Base-by-base conservation (phyloP, 2,329 filamentous ascomycete species). In the Talaromyces rugulosus region DNA sequence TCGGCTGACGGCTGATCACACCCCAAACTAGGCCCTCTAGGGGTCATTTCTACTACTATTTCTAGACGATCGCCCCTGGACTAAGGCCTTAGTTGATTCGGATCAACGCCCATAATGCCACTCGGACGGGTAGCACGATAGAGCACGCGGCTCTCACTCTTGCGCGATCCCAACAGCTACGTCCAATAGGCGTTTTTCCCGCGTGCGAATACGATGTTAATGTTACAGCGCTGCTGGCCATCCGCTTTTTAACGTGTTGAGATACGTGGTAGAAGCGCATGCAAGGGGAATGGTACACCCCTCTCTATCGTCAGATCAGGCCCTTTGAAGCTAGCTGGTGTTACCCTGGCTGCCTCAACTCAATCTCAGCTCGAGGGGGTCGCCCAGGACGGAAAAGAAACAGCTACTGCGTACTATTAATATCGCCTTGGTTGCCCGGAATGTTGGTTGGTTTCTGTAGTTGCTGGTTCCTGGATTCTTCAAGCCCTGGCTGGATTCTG, bases 211-310 rank as follows among this genome's bases (percentile, higher is more conserved):
- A 30, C 50, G 50, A 53, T 53, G 50, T 30, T 53, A 27, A 33
- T 53, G 54, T 36, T 58, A 62, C 62, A 62, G 59, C 59, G 62
- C 62, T 23, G 44, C 44, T 47, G 42, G 42, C 42, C 42, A 47
- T 47, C 18, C 18, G 5, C 16, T 47, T 47, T 47, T 47, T 7
- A 27, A 47, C 7, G 23, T 27, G 8, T 47, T 27, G 18, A 18
- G 44, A 47, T 47, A 27, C 11, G n/a, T 47, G n/a, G 44, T 47
- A 27, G 11, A 40, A 16, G 44, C 44, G 5, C 44, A 47, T 47
- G 44, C 23, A 11, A 18, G 23, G 42, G 8, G 23, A 47, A 23
- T 7, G 18, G 11, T 8, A 27, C 44, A 47, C 44, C 44, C 44
- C 44, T 47, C 44, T 27, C 18, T 12, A 27, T 47, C 44, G 11